Conservation (phyloP, 805 yeast genomes). For the Wickerhamiella australiensis region DNA sequence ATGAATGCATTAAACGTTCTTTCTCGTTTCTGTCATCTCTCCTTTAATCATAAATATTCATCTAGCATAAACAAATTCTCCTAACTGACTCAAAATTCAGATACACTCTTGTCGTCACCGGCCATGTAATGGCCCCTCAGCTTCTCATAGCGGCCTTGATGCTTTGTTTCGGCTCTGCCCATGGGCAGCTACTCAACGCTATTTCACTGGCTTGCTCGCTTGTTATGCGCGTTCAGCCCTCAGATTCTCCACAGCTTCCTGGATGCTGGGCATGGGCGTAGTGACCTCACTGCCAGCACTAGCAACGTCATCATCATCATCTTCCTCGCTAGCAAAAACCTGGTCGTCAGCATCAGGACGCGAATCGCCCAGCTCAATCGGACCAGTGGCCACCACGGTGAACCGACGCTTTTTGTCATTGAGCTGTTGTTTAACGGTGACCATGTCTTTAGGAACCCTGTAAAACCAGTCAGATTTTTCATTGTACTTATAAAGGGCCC, state of each 20-base stretch:
- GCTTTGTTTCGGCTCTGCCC: too few species aligned
- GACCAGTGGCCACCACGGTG: conserved; percentile 23
- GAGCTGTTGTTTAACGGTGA: conserved; percentile 20
- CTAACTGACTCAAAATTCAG: too few species aligned
- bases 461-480: conserved; percentile 67
- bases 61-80: too few species aligned
- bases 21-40: too few species aligned
- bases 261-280: not conserved
- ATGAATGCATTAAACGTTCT: too few species aligned
- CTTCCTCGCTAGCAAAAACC: conserved; percentile 1
- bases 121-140: too few species aligned
- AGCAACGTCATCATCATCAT: not conserved
- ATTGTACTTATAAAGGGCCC: conserved; percentile 79
- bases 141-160: too few species aligned
- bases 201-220: too few species aligned
- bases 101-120: too few species aligned
- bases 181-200: too few species aligned
- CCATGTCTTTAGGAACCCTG: conserved; percentile 37
- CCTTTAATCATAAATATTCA: too few species aligned
- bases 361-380: conserved; percentile 20
- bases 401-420: conserved; percentile 22
- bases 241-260: not conserved
- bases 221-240: not conserved
- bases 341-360: conserved; percentile 8
- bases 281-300: not conserved